Conservation (phyloP, 495 filamentous ascomycete species). For the Opeltia flavorubescens region DNA sequence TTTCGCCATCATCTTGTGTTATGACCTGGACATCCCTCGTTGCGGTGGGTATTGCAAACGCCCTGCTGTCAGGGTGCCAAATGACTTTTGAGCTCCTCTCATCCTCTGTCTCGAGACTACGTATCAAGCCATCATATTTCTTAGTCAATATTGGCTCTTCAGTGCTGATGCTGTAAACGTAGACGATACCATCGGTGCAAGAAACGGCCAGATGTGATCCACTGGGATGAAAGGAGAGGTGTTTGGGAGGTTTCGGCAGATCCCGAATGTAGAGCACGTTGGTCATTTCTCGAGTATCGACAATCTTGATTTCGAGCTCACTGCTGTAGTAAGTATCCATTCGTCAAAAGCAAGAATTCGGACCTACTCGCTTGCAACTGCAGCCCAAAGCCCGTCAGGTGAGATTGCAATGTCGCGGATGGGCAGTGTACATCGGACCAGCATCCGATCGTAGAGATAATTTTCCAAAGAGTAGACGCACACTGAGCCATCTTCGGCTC, state of each 20-base stretch:
- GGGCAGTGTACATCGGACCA: conserved; percentile 69
- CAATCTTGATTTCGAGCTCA: conserved; percentile 79
- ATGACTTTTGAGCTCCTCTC: conserved; percentile 61
- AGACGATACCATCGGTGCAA: conserved; percentile 74
- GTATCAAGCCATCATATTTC: conserved; percentile 77
- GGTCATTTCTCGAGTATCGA: conserved; percentile 63
- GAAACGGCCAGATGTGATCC: conserved; percentile 66
- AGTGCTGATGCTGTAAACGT: conserved; percentile 70
- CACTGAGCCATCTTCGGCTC: conserved; percentile 87
- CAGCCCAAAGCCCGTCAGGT: conserved; percentile 72
- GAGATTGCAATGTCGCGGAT: conserved; percentile 77
- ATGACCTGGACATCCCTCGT: conserved; percentile 78
- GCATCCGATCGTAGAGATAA: conserved; percentile 63
- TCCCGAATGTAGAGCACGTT: conserved; percentile 53
- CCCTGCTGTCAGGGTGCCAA: conserved; percentile 92
- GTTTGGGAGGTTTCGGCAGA: conserved; percentile 72
- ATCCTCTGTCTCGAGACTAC: conserved; percentile 58
- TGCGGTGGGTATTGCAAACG: conserved; percentile 73
- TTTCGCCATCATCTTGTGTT: conserved; percentile 74
- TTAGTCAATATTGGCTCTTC: conserved; percentile 69
- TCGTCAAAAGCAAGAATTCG: not conserved
- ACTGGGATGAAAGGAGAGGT: conserved; percentile 76
- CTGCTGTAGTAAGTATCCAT: conserved; percentile 21
- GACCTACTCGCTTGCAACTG: conserved; percentile 81
- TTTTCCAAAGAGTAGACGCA: conserved; percentile 66